Evolutionary conservation across 345 rosid species (phyloP), one percentile per base, ranked within the genome.

Genomic region (Pelargonium nanum): DNA sequence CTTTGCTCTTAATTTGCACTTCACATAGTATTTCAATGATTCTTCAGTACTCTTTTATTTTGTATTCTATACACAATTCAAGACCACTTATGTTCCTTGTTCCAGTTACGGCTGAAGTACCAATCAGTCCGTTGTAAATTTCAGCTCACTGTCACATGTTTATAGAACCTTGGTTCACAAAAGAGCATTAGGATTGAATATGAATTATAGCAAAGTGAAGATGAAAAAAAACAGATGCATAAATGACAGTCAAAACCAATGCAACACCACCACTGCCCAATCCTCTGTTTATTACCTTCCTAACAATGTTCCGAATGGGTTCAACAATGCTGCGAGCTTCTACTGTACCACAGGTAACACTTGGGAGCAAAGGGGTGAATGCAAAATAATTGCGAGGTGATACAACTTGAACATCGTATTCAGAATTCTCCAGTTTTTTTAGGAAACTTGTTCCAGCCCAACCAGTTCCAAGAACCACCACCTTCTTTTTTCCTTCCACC

Each of bases 351-450:
- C 92, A 85, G 4, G 99, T 94, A 65, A 90, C 96, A 57, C 95
- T 94, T 1, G 99, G 97, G 21, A 94, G 70, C 86, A 94, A 70
- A n/a, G 99, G 97, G 65, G 99, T 93, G 81, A 93, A 93, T 1
- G 97, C 91, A 74, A 93, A 93, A 83, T 90, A 93, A 77, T 93
- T 90, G 22, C 97, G 87, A 65, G 99, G 99, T 1, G 99, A 93
- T 57, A 90, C 78, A 65, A 94, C 81, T 76, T 83, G 90, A 72
- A 94, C 87, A 65, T 94, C 96, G 48, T 90, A 94, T 0, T 65
- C 60, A n/a, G 95, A 68, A 65, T 75, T 69, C 56, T 86, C 68
- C 40, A 94, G 68, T 59, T 76, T 85, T 86, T 82, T 88, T 77
- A 90, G 66, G 80, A 94, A 90, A 73, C 89, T 84, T 3, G 94